Percentiles rank a stretch among this genome's conserved stretches.
Evolutionary conservation across 345 rosid species (phyloP).

Genomic region (Lepidium sativum): DNA sequence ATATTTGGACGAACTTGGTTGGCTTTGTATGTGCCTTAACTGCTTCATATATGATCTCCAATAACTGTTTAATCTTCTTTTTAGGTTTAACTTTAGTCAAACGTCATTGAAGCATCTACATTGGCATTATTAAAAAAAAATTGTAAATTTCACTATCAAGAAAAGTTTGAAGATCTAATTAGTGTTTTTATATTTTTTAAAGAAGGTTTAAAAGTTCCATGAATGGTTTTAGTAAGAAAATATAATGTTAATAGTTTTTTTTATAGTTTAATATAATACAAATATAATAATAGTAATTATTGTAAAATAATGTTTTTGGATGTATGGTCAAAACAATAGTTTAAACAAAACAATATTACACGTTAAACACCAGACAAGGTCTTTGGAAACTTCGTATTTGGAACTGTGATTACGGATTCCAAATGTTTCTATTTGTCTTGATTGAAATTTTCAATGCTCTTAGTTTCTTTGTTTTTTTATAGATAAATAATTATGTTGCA

Average conservation of each 20-base stretch:
- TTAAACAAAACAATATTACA: constrained; percentile 21
- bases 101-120: neutral
- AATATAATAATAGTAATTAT: neutral
- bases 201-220: neutral
- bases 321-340: constrained; percentile 20
- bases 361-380: constrained; percentile 19
- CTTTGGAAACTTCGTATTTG: constrained; percentile 31
- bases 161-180: neutral
- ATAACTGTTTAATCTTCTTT: constrained; percentile 9
- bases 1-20: constrained; percentile 17
- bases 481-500: neutral
- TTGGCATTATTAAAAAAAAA: neutral
- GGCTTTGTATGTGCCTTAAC: constrained; percentile 11
- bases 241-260: neutral
- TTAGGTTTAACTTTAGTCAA: neutral
- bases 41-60: constrained; percentile 2
- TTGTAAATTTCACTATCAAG: neutral
- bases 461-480: neutral
- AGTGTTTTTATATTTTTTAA: neutral
- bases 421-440: constrained; percentile 26
- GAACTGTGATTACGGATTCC: constrained; percentile 34
- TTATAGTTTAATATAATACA: neutral
- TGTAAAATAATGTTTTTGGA: neutral
- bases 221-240: neutral
- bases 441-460: constrained; percentile 2